phyloP scores from a whole-genome alignment of 2,329 filamentous ascomycete genomes.

The Cercospora brassicicola region DNA sequence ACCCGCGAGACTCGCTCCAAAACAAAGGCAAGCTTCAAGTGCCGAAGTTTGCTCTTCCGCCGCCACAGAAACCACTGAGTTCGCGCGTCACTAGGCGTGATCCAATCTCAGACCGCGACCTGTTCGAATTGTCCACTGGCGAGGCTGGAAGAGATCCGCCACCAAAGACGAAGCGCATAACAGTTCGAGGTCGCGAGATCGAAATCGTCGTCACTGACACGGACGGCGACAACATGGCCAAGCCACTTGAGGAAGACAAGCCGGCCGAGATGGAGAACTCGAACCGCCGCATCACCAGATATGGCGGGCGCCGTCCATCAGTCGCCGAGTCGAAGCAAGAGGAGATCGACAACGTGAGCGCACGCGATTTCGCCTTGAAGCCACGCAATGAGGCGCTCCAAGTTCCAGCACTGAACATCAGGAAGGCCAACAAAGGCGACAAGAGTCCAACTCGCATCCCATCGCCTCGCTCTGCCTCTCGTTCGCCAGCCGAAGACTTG shows the following conservation, averaged over 20 bases:
- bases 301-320: conserved; percentile 2
- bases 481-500: not conserved
- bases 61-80: not conserved
- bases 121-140: not conserved
- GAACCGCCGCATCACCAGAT: conserved; percentile 6
- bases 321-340: conserved; percentile 19
- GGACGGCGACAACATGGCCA: not conserved
- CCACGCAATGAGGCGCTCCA: conserved; percentile 8
- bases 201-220: conserved; percentile 9
- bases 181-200: conserved; percentile 5
- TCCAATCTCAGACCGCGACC: not conserved
- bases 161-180: conserved; percentile 1
- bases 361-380: conserved; percentile 7
- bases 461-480: conserved; percentile 8
- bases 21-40: not conserved
- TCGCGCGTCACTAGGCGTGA: not conserved
- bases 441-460: conserved; percentile 3
- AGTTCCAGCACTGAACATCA: conserved; percentile 2
- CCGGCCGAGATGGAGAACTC: not conserved
- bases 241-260: not conserved
- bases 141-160: not conserved
- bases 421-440: conserved; percentile 5
- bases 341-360: not conserved
- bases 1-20: not conserved
- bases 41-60: conserved; percentile 4